Base-by-base conservation (phyloP, 164 flowering plant genomes). In the Warburgia ugandensis region DNA sequence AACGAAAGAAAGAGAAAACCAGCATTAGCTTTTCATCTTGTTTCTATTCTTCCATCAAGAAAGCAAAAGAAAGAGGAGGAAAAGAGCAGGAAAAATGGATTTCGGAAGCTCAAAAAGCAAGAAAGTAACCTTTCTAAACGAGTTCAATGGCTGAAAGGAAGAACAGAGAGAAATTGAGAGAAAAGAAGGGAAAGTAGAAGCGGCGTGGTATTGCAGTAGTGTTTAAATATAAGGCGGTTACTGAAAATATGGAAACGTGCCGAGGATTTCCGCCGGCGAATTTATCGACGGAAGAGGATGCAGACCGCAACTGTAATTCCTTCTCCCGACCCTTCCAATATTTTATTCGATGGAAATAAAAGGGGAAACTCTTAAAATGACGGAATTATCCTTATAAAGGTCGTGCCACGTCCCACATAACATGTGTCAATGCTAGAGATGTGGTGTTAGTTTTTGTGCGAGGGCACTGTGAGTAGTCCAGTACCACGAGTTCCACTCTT, bases 221-320 rank as follows among this genome's bases (percentile, higher is more conserved):
- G 33, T 7, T 16, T 3, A 52, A 13, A 29, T 45, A 45, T 21
- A 45, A 19, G 52, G 53, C 39, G 51, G 55, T 37, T 32, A 33
- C 53, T 40, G 20, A 52, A 47, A 37, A 45, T 37, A 21, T 52
- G 52, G 52, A 52, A 50, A 51, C 60, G 51, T 49, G 60, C 55
- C 44, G 46, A 33, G 20, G 61, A 35, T 44, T 31, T 53, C 6
- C 56, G 42, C 35, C 50, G 39, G 43, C 49, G 40, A 47, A 29
- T 38, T 45, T 45, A 20, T 28, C 19, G 20, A 37, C 26, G 45
- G 47, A 25, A 11, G 38, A 29, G 8, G n/a, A 36, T n/a, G n/a
- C 10, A 25, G 55, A 51, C 50, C 35, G 44, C 16, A 12, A 45
- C 2, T 14, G 33, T 46, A 36, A 56, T 46, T 56, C 52, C 35